Evolutionary conservation across 1,139 yeast species (phyloP).

Genomic region (Suhomyces choctaworum): DNA sequence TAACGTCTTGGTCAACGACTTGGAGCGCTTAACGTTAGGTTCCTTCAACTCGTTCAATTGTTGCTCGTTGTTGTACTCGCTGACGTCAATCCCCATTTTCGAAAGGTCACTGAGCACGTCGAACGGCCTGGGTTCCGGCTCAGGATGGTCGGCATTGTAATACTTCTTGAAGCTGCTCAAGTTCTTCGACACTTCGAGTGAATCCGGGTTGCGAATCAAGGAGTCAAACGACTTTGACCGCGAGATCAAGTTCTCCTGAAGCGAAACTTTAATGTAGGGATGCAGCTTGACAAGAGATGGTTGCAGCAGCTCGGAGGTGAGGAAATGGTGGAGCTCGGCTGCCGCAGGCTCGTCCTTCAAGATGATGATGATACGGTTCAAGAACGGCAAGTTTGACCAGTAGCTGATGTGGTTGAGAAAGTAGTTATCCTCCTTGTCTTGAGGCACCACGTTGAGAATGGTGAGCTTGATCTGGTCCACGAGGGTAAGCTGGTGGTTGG

Average conservation of each 20-base stretch:
- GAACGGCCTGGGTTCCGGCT: slow-evolving; percentile 42
- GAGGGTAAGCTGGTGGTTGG: slow-evolving; percentile 23
- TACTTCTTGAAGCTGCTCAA: slow-evolving; percentile 29
- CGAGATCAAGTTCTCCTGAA: slow-evolving; percentile 45
- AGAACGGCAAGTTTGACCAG: slow-evolving; percentile 49
- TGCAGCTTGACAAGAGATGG: slow-evolving; percentile 15
- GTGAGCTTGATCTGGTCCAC: slow-evolving; percentile 39
- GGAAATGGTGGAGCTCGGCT: slow-evolving; percentile 21
- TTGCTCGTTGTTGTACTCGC: slow-evolving; percentile 24
- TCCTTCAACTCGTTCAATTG: slow-evolving; percentile 25
- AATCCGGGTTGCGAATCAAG: slow-evolving; percentile 16
- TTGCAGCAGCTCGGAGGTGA: slow-evolving; percentile 17
- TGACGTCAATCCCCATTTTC: slow-evolving; percentile 33
- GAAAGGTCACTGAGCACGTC: slow-evolving; percentile 30
- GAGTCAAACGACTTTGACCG: slow-evolving; percentile 42
- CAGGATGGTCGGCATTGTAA: slow-evolving; percentile 24
- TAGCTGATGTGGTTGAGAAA: slow-evolving; percentile 34
- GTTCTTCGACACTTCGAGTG: slow-evolving; percentile 22
- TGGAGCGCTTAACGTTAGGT: slow-evolving; percentile 20
- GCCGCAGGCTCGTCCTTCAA: slow-evolving; percentile 38
- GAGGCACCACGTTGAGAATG: slow-evolving; percentile 27
- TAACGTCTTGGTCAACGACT: slow-evolving; percentile 36
- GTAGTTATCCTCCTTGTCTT: slow-evolving; percentile 22
- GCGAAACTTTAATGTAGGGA: slow-evolving; percentile 32
- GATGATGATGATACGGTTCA: slow-evolving; percentile 43